A percentile compares a stretch with the other conserved stretches of the same genome.
Conservation (phyloP, 768 basidiomycete species). For the Omphalotus guepiniiformis region DNA sequence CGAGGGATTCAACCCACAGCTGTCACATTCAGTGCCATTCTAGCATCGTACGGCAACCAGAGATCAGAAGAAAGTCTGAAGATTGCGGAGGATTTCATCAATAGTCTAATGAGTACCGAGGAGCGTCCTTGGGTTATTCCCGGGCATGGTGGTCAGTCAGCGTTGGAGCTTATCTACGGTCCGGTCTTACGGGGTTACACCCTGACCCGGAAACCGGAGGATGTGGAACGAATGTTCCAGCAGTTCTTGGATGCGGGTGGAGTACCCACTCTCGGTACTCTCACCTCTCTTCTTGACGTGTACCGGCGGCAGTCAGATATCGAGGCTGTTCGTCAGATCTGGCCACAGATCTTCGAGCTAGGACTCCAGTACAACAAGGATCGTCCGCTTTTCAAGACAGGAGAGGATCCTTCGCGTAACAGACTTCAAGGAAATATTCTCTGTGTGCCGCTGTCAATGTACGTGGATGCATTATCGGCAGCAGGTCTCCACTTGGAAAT, state of each 20-base stretch:
- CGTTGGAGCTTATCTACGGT: conserved; percentile 52
- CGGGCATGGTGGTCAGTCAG: conserved; percentile 33
- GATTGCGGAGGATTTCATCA: conserved; percentile 65
- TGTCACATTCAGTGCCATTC: conserved; percentile 63
- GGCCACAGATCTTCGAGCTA: conserved; percentile 64
- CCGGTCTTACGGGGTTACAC: conserved; percentile 58
- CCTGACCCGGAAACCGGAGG: conserved; percentile 35
- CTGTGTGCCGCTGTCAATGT: conserved; percentile 75
- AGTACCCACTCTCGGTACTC: conserved; percentile 51
- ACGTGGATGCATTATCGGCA: conserved; percentile 69
- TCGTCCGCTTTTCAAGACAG: conserved; percentile 25
- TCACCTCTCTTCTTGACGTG: conserved; percentile 65
- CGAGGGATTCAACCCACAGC: conserved; percentile 65
- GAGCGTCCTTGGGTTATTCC: conserved; percentile 34
- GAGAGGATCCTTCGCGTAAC: conserved; percentile 12
- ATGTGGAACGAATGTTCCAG: conserved; percentile 54
- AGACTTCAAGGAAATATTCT: conserved; percentile 49
- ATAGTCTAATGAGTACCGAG: conserved; percentile 38
- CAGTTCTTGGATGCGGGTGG: conserved; percentile 51
- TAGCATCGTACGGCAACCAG: conserved; percentile 56
- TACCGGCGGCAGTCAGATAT: conserved; percentile 60
- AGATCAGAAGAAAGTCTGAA: conserved; percentile 44
- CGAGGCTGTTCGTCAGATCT: conserved; percentile 54
- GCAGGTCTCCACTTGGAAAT: conserved; percentile 60
- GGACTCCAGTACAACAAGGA: conserved; percentile 40